These are phyloP conservation scores for Gaertneriomyces sp. DNA, from an alignment of 192 early-diverging fungal species.

Conservation along the genomic window DNA sequence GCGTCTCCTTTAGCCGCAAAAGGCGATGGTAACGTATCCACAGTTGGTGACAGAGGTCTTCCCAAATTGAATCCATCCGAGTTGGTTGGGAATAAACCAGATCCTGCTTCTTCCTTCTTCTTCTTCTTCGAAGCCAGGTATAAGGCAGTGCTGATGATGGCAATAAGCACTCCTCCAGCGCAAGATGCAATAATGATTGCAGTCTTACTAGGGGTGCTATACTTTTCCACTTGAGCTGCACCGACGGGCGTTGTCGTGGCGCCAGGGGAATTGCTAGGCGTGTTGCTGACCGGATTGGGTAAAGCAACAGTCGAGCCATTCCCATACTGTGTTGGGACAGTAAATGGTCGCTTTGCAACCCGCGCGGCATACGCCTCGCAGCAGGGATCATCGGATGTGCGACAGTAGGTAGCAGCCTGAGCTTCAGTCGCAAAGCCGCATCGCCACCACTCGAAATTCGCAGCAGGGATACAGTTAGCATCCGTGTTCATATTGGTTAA, in stretches of 20 bases:
- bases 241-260: not conserved
- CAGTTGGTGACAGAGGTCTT: not conserved
- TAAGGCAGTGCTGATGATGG: not conserved
- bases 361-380: conserved; percentile 14
- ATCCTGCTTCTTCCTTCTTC: not conserved
- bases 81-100: conserved; percentile 1
- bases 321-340: conserved; percentile 8
- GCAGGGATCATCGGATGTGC: conserved; percentile 7
- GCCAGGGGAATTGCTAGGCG: not conserved
- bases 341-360: conserved; percentile 1
- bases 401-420: conserved; percentile 11
- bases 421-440: conserved; percentile 19
- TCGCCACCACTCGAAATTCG: conserved; percentile 10
- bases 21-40: not conserved
- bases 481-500: conserved; percentile 1
- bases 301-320: not conserved
- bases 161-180: not conserved
- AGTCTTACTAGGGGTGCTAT: conserved; percentile 4
- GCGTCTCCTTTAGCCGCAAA: not conserved
- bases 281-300: not conserved
- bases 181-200: conserved; percentile 6
- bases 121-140: not conserved
- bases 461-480: conserved; percentile 15
- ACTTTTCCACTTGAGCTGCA: conserved; percentile 1
- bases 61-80: not conserved